phyloP scores from a whole-genome alignment of 352 stramenopile genomes.

The Pelagophyceae sp. region DNA sequence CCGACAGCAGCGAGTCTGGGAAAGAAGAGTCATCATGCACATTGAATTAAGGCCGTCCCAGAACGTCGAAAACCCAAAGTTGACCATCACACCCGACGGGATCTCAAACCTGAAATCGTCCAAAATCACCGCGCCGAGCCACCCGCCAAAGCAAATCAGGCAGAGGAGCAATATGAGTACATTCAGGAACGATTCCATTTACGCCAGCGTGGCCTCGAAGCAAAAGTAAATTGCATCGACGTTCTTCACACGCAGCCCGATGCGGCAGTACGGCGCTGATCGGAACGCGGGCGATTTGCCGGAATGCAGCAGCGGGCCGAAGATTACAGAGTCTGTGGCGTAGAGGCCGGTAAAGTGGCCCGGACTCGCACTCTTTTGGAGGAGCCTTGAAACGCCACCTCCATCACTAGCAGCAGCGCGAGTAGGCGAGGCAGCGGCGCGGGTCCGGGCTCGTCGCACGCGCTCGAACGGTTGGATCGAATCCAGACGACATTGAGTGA shows the following conservation, averaged over 20 bases:
- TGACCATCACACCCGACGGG: neutral
- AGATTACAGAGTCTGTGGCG: too few species aligned
- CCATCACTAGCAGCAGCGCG: too few species aligned
- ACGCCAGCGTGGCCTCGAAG: neutral
- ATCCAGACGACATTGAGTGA: too few species aligned
- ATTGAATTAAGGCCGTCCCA: slow-evolving; percentile 1
- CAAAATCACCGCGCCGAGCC: neutral
- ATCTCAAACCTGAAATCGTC: neutral
- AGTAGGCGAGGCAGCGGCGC: too few species aligned
- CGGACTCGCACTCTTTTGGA: too few species aligned
- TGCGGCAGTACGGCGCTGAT: slow-evolving; percentile 4
- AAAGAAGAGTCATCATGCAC: slow-evolving; percentile 5
- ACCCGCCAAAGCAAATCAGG: slow-evolving; percentile 9
- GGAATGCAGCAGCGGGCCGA: too few species aligned
- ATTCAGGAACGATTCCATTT: slow-evolving; percentile 4
- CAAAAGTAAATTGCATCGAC: neutral
- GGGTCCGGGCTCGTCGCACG: too few species aligned
- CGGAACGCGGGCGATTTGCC: neutral
- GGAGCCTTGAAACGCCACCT: too few species aligned
- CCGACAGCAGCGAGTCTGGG: slow-evolving; percentile 14
- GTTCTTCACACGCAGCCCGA: neutral
- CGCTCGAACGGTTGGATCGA: too few species aligned
- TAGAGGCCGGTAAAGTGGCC: too few species aligned
- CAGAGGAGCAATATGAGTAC: neutral
- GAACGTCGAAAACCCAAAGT: slow-evolving; percentile 15